phyloP scores from a whole-genome alignment of 2,329 filamentous ascomycete species.

The Fusarium sp. region DNA sequence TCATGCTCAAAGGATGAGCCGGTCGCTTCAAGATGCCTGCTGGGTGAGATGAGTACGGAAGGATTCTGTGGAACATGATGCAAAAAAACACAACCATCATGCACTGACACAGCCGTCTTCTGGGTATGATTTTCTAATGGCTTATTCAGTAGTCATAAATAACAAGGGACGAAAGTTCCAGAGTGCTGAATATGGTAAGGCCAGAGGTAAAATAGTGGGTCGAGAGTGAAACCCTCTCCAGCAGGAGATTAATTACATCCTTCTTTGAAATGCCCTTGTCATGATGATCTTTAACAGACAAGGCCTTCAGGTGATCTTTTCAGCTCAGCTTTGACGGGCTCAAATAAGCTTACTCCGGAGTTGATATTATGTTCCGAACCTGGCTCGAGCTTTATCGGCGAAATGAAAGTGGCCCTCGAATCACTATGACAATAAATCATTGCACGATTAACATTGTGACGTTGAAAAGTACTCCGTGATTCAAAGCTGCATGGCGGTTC shows the following conservation, averaged over 20 bases:
- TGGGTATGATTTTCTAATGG: not conserved
- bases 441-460: not conserved
- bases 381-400: slow-evolving; percentile 7
- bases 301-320: not conserved
- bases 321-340: not conserved
- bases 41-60: not conserved
- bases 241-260: not conserved
- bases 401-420: not conserved
- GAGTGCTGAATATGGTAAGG: not conserved
- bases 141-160: not conserved
- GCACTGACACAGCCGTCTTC: not conserved
- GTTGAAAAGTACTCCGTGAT: not conserved
- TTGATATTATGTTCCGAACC: not conserved
- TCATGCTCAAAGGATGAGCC: not conserved
- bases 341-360: not conserved
- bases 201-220: not conserved
- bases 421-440: slow-evolving; percentile 2
- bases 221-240: not conserved
- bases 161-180: not conserved
- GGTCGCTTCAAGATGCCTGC: not conserved
- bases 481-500: slow-evolving; percentile 64
- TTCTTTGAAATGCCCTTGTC: not conserved
- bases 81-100: not conserved
- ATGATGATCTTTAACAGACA: not conserved
- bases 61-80: slow-evolving; percentile 6